These are phyloP conservation scores for Stephania japonica DNA, from an alignment of 164 flowering plant genomes.

Conservation along the genomic window DNA sequence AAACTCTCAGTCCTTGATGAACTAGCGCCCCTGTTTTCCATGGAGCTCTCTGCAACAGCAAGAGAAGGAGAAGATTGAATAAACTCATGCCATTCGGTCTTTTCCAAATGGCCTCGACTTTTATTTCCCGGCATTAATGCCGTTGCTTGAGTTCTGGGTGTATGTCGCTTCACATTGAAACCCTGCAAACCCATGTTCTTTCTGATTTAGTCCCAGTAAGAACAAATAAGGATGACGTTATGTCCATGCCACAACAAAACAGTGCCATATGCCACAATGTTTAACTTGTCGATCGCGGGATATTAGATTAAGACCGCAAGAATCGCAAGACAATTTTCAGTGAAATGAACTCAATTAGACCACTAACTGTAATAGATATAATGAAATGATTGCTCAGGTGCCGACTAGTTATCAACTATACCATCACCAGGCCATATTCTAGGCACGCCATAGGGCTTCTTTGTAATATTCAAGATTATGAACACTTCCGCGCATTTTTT, in stretches of 20 bases:
- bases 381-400: too few relatives aligned
- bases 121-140: constrained; percentile 21
- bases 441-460: too few relatives aligned
- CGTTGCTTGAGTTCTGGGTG: constrained; percentile 11
- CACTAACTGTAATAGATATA: background rate
- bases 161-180: constrained; percentile 1
- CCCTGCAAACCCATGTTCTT: constrained; percentile 26
- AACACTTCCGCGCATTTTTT: too few relatives aligned
- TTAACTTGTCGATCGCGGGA: background rate
- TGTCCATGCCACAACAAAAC: background rate
- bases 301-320: too few relatives aligned
- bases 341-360: background rate
- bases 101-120: constrained; percentile 12
- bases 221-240: background rate
- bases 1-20: constrained; percentile 67
- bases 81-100: constrained; percentile 31
- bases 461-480: too few relatives aligned
- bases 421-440: too few relatives aligned
- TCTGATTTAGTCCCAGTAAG: constrained; percentile 1
- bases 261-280: background rate
- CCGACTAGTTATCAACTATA: too few relatives aligned
- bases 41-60: constrained; percentile 19
- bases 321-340: background rate
- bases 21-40: constrained; percentile 32
- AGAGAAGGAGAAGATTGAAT: constrained; percentile 32